Base-by-base conservation (phyloP, 306 rosid species). In the Senna tora region DNA sequence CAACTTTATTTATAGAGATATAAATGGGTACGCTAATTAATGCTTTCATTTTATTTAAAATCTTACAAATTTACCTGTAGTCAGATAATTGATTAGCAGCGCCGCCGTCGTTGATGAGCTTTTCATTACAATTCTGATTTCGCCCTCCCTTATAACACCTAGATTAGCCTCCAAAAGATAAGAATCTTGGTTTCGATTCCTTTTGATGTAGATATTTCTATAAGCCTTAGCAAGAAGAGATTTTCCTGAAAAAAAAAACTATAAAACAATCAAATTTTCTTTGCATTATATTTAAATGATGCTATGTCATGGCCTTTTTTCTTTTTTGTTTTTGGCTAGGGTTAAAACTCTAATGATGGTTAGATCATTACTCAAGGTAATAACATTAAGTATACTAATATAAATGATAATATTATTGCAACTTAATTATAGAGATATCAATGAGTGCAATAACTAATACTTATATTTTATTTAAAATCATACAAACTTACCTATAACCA, bases 91-190 rank as follows among this genome's bases (percentile, higher is more conserved):
- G 72, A 77, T 54, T 76, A 79, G 69, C 33, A 71, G 65, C 75
- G 53, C 43, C 71, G 80, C 52, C 76, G n/a, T n/a, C 14, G 57
- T 42, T 63, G 78, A 77, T n/a, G 78, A 86, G 74, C 80, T 75
- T 32, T 30, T 43, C 66, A 42, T 60, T 67, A 50, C 69, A 14
- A 65, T 11, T 25, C 39, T 62, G 51, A 62, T 62, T 12, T 39
- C 6, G 11, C 47, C 34, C 68, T 20, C 34, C 5, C 5, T 39
- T 41, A 17, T 38, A 33, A 2, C 32, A 41, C 34, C 36, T 19
- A 13, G 36, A 63, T 63, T 52, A 39, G 20, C 34, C 51, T 2
- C 68, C 49, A 5, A 0, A 60, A 11, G 6, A 46, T 19, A 63
- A 15, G 50, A 39, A 19, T 20, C 2, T 7, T 0, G 19, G 19